Conservation (phyloP, 2,329 filamentous ascomycete species). For the Penicillium psychrosexuale region DNA sequence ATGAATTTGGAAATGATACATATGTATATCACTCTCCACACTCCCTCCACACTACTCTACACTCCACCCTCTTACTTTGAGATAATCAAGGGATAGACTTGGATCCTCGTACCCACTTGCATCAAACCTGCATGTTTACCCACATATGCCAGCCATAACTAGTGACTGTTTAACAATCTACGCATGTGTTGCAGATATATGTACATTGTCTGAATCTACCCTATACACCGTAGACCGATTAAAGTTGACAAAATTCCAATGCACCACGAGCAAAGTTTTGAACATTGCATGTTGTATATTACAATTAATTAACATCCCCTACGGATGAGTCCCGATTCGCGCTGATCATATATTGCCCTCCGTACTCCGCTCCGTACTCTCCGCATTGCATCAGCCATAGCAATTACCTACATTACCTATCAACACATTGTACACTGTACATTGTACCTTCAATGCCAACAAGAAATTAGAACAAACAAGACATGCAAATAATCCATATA, state of each 20-base stretch:
- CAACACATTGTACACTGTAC: background rate
- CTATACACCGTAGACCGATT: background rate
- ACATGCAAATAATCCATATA: background rate
- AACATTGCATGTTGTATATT: background rate
- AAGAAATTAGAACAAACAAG: background rate
- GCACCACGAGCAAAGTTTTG: background rate
- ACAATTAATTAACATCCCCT: background rate
- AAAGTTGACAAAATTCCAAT: background rate
- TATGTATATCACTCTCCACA: background rate
- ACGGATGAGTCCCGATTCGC: background rate
- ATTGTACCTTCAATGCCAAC: too few relatives aligned
- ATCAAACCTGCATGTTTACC: background rate
- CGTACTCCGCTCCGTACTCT: background rate
- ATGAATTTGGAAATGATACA: conserved; percentile 1
- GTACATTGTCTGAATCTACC: background rate
- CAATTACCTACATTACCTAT: background rate
- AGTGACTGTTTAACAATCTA: too few relatives aligned
- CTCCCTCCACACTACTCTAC: background rate
- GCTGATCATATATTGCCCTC: background rate
- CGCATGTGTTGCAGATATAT: background rate
- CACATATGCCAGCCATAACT: background rate
- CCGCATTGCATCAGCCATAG: background rate
- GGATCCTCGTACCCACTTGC: background rate
- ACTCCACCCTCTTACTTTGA: background rate
- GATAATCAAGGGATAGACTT: background rate